A percentile compares a stretch with the other conserved stretches of the same genome.
Evolutionary conservation across 2,329 filamentous ascomycete species (phyloP).

Genomic region (Pseudogymnoascus sp.): DNA sequence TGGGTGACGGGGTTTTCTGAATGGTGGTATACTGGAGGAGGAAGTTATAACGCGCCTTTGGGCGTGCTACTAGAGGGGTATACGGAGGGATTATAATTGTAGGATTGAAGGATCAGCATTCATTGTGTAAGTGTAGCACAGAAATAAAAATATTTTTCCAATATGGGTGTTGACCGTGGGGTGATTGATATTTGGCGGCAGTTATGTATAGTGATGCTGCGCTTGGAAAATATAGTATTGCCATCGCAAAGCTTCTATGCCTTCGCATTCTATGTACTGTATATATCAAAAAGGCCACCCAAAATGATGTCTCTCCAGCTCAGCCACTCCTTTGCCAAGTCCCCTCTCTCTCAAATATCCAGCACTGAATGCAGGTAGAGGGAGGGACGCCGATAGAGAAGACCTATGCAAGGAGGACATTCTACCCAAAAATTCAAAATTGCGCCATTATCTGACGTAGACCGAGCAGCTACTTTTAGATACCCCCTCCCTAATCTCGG

Average conservation of each 20-base stretch:
- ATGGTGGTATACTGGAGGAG: background rate
- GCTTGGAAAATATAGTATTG: background rate
- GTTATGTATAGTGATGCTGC: background rate
- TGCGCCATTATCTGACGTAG: constrained; percentile 5
- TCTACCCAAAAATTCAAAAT: constrained; percentile 7
- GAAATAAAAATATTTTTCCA: background rate
- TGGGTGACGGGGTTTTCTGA: background rate
- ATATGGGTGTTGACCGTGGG: background rate
- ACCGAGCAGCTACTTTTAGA: constrained; percentile 8
- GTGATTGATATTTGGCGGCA: background rate
- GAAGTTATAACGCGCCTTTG: background rate
- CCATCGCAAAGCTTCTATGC: background rate
- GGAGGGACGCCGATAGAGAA: background rate
- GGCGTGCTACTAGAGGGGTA: background rate
- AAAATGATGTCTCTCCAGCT: background rate
- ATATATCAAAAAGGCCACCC: background rate
- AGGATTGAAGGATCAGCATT: background rate
- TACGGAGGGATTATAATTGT: background rate
- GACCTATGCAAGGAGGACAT: background rate
- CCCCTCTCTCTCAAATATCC: background rate
- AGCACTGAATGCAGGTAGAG: background rate
- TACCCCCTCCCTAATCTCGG: background rate
- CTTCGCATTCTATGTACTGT: background rate
- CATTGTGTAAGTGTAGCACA: constrained; percentile 2
- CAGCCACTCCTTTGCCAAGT: background rate